Base-by-base conservation (phyloP, 106 monocot genomes). In the Platanthera guangdongensis region DNA sequence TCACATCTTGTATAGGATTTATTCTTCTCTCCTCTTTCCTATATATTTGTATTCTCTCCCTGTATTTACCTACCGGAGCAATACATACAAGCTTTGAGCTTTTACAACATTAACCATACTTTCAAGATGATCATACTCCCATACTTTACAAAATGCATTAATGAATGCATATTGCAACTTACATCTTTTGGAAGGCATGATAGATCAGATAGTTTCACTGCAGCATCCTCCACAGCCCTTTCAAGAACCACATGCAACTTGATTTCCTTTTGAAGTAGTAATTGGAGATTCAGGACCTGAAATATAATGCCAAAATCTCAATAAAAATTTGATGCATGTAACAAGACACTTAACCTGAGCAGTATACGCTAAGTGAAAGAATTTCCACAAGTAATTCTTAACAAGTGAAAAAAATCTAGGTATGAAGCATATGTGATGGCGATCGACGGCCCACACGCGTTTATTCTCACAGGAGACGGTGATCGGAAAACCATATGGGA, bases 181-280 rank as follows among this genome's bases (percentile, higher is more conserved):
- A 95, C 94, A 77, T 87, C 73, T 13, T 79, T 80, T 53, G 92
- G 94, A 65, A 95, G 82, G 60, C 69, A 74, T 16, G 87, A 84
- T 16, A 83, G 47, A 78, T 86, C 85, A 51, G 82, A 78, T 57
- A 84, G 69, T 57, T 78, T 62, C 39, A 72, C 78, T 39, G 92
- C 71, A 78, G 81, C 85, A 80, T 88, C 80, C 12, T 95, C 87
- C 67, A 86, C 21, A 69, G 92, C 94, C 84, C 78, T 89, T 81
- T 95, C 87, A 83, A 95, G 87, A 67, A 89, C 68, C 21, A 67
- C 51, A 53, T 78, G 92, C 68, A 95, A 78, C 69, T 82, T 78
- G 73, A 84, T 83, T 75, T 95, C 89, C 64, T 87, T 79, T 51
- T 84, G 72, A 18, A 95, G 82, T 71, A 82, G 72, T 68, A 72